These are phyloP conservation scores for Sambucus nigra DNA, from an alignment of 129 eudicot genomes.

Conservation along the genomic window DNA sequence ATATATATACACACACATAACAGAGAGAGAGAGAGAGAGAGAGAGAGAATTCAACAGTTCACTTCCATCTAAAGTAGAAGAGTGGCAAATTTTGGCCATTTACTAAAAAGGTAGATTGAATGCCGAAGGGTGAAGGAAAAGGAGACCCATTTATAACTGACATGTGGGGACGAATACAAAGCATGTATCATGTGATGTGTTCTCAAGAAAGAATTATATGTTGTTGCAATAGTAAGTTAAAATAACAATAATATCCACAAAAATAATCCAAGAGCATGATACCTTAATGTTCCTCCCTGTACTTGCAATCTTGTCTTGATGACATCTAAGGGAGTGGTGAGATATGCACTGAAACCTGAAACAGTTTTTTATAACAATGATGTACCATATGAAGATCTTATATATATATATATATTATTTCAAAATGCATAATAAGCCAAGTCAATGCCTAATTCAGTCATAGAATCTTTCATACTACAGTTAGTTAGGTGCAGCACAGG, in stretches of 20 bases:
- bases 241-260: not conserved
- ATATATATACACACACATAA: too few species aligned
- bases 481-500: not conserved
- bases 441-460: not conserved
- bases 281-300: conserved; percentile 73
- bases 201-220: not conserved
- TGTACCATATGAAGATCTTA: conserved; percentile 2
- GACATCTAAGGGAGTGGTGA: conserved; percentile 96
- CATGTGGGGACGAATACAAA: not conserved
- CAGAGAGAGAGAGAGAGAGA: not conserved
- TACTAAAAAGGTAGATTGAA: too few species aligned
- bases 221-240: not conserved
- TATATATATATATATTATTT: not conserved
- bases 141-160: not conserved
- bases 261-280: not conserved
- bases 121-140: not conserved
- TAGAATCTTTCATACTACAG: conserved; percentile 3
- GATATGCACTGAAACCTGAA: conserved; percentile 85
- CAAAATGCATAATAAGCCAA: conserved; percentile 1
- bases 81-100: too few species aligned
- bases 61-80: too few species aligned
- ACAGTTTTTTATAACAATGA: conserved; percentile 12
- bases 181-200: not conserved
- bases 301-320: conserved; percentile 95
- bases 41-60: not conserved